Percentiles rank a stretch among this genome's conserved stretches.
Conservation (phyloP, 2,329 filamentous ascomycete species). For the Trichocomaceae sp. region DNA sequence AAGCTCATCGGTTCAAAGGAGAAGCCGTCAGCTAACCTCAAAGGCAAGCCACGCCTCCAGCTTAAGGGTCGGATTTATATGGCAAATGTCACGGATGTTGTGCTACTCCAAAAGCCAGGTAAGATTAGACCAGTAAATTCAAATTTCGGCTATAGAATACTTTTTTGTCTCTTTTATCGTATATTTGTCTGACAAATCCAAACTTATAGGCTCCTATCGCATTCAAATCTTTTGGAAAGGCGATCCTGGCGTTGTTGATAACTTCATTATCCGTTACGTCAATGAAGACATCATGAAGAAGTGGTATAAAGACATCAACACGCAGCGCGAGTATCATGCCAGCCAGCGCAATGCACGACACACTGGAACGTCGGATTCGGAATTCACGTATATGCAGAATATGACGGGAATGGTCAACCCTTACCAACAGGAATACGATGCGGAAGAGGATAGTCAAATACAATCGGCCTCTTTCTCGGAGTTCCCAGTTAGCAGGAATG, state of each 20-base stretch:
- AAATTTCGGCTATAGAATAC: neutral
- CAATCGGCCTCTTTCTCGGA: conserved; percentile 39
- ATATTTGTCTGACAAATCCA: neutral
- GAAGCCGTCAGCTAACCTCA: conserved; percentile 62
- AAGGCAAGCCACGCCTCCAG: conserved; percentile 70
- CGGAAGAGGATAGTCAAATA: conserved; percentile 44
- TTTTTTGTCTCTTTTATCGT: neutral
- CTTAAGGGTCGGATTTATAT: conserved; percentile 98
- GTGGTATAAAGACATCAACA: conserved; percentile 75
- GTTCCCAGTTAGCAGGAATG: conserved; percentile 57
- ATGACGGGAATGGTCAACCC: conserved; percentile 68
- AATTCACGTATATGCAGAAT: conserved; percentile 73
- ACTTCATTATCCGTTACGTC: conserved; percentile 87
- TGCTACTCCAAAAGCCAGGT: conserved; percentile 83
- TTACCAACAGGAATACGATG: conserved; percentile 58
- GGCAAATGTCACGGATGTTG: conserved; percentile 95
- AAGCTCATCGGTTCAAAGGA: conserved; percentile 59
- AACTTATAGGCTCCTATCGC: conserved; percentile 68
- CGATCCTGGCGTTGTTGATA: conserved; percentile 89
- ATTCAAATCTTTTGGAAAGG: conserved; percentile 99
- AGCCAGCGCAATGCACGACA: conserved; percentile 45
- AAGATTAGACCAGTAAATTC: conserved; percentile 27
- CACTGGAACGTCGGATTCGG: conserved; percentile 55
- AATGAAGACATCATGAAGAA: conserved; percentile 92
- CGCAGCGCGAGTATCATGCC: conserved; percentile 59